These are phyloP conservation scores for Silene vulgaris DNA, from an alignment of 179 eudicot genomes.

Conservation along the genomic window DNA sequence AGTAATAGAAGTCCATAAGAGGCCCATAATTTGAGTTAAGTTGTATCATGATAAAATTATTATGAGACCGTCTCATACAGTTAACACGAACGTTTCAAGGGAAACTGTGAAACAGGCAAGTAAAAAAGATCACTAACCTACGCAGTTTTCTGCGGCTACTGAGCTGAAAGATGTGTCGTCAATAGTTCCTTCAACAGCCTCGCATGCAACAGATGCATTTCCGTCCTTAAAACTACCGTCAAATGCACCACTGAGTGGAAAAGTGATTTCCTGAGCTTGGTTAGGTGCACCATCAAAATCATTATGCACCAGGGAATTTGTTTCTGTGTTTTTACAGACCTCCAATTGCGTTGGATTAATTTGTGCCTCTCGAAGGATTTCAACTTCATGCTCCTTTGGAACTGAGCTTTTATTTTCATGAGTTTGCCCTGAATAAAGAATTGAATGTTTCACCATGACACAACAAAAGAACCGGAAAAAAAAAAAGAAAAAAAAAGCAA, in stretches of 20 bases:
- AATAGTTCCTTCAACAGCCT: neutral
- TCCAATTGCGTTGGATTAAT: neutral
- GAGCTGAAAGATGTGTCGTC: slow-evolving; percentile 5
- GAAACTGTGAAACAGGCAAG: too few relatives aligned
- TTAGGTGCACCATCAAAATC: neutral
- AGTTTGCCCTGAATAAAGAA: neutral
- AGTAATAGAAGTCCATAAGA: too few relatives aligned
- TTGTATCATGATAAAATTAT: too few relatives aligned
- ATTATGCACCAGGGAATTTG: neutral
- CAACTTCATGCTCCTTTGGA: neutral
- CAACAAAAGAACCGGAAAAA: too few relatives aligned
- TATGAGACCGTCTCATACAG: too few relatives aligned
- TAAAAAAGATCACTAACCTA: neutral
- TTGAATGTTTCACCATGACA: neutral
- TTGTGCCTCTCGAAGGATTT: neutral
- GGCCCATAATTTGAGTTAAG: too few relatives aligned
- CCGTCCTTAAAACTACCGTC: neutral
- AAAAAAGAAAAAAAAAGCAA: too few relatives aligned
- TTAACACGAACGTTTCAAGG: too few relatives aligned
- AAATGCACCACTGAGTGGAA: neutral
- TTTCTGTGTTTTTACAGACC: neutral
- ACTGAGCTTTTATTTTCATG: neutral
- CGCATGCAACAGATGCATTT: neutral
- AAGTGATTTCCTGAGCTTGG: neutral
- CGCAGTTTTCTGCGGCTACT: neutral